These are phyloP conservation scores for Vicia sativa DNA, from an alignment of 306 rosid species.

Conservation along the genomic window DNA sequence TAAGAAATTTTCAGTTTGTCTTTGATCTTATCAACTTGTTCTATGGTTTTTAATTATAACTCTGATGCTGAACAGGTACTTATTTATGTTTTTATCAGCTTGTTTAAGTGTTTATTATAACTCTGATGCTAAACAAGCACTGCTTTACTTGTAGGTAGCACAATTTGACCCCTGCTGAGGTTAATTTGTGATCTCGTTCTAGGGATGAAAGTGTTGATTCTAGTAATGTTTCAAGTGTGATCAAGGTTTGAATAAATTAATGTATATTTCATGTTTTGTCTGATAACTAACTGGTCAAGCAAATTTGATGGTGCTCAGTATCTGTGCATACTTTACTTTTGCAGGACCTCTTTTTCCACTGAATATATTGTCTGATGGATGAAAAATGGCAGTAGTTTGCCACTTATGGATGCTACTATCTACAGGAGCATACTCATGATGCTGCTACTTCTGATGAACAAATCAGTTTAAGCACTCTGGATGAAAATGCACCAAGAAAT, in stretches of 20 bases:
- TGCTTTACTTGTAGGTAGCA: conserved; percentile 38
- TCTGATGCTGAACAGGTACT: background rate
- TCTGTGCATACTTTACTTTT: conserved; percentile 45
- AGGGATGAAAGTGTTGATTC: conserved; percentile 28
- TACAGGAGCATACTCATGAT: conserved; percentile 11
- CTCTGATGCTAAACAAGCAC: conserved; percentile 28
- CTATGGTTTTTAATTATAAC: conserved; percentile 14
- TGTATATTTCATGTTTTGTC: conserved; percentile 35
- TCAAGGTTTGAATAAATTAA: conserved; percentile 30
- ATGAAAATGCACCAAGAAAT: conserved; percentile 34
- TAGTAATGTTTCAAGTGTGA: conserved; percentile 26
- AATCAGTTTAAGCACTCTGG: conserved; percentile 24
- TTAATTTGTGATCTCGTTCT: conserved; percentile 25
- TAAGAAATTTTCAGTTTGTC: conserved; percentile 12
- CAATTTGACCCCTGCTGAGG: conserved; percentile 25
- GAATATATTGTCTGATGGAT: conserved; percentile 41
- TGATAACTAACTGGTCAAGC: conserved; percentile 31
- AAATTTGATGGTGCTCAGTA: conserved; percentile 35
- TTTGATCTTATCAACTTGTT: conserved; percentile 26
- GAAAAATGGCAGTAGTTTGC: conserved; percentile 32
- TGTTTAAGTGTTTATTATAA: background rate
- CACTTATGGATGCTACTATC: conserved; percentile 27
- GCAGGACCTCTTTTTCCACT: conserved; percentile 45
- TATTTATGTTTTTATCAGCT: conserved; percentile 5
- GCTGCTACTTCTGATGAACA: conserved; percentile 40